Percentiles rank a stretch among this genome's conserved stretches.
Conservation (phyloP, 345 rosid genomes). For the Lumnitzera racemosa region DNA sequence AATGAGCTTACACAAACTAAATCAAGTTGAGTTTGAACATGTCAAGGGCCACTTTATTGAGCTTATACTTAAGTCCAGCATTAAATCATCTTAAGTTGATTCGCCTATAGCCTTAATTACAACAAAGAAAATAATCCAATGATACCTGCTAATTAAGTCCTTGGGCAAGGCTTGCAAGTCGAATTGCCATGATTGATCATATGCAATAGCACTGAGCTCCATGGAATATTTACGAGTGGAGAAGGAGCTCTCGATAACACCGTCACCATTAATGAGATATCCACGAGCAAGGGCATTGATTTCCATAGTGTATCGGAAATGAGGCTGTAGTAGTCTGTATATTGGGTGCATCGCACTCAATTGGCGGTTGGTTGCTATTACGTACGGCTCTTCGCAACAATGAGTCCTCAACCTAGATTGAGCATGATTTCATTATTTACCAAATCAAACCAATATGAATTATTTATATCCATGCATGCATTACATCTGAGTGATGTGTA, state of each 20-base stretch:
- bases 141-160: conserved; percentile 36
- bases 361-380: conserved; percentile 62
- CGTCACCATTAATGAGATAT: conserved; percentile 41
- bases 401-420: conserved; percentile 63
- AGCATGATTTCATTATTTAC: background rate
- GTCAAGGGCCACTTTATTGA: too few relatives aligned
- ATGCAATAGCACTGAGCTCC: conserved; percentile 50
- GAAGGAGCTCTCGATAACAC: conserved; percentile 57
- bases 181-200: conserved; percentile 45
- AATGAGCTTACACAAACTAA: too few relatives aligned
- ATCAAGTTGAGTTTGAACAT: too few relatives aligned
- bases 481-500: background rate
- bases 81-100: too few relatives aligned
- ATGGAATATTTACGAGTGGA: conserved; percentile 45
- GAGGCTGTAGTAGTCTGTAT: conserved; percentile 49
- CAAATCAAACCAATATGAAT: too few relatives aligned
- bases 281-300: conserved; percentile 66
- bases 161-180: conserved; percentile 43
- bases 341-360: conserved; percentile 71
- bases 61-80: too few relatives aligned
- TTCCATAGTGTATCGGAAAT: conserved; percentile 74
- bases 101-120: too few relatives aligned
- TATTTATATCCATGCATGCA: background rate
- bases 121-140: background rate
- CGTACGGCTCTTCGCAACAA: conserved; percentile 53